phyloP scores from a whole-genome alignment of 768 basidiomycete genomes.

The Ephemerocybe angulata region DNA sequence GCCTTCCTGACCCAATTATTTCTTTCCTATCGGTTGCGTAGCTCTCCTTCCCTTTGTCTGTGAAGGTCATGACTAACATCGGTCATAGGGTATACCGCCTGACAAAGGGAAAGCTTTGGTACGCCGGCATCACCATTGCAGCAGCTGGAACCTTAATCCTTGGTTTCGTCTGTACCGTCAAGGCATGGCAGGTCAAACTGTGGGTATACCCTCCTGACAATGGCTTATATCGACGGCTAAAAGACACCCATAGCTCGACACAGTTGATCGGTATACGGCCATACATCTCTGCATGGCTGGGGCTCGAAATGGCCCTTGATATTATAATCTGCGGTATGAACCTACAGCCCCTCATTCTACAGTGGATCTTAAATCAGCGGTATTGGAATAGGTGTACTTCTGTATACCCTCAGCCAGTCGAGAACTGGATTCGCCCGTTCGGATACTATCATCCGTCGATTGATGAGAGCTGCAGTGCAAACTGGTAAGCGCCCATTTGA shows the following conservation, averaged over 20 bases:
- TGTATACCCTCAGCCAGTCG: conserved; percentile 31
- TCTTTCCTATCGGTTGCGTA: conserved; percentile 34
- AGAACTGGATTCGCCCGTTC: conserved; percentile 45
- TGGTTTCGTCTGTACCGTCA: conserved; percentile 29
- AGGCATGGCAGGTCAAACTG: conserved; percentile 3
- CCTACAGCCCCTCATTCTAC: not conserved
- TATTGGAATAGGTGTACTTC: conserved; percentile 13
- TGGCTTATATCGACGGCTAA: no score
- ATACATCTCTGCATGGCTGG: conserved; percentile 31
- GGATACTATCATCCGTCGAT: conserved; percentile 42
- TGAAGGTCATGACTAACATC: conserved; percentile 12
- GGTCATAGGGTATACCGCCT: conserved; percentile 14
- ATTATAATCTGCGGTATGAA: conserved; percentile 39
- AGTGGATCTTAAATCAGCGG: not conserved
- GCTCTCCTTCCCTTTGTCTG: not conserved
- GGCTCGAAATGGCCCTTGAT: conserved; percentile 39
- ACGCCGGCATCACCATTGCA: conserved; percentile 9
- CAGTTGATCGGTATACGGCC: not conserved
- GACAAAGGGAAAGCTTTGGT: conserved; percentile 21
- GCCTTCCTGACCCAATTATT: conserved; percentile 46
- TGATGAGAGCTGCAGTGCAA: conserved; percentile 47
- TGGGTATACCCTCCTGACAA: no score
- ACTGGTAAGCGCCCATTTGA: conserved; percentile 31
- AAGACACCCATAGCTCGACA: not conserved
- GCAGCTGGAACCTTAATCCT: conserved; percentile 27